Evolutionary conservation across 2,329 filamentous ascomycete species (phyloP).

Genomic region (Phaeosphaeriaceae sp.): DNA sequence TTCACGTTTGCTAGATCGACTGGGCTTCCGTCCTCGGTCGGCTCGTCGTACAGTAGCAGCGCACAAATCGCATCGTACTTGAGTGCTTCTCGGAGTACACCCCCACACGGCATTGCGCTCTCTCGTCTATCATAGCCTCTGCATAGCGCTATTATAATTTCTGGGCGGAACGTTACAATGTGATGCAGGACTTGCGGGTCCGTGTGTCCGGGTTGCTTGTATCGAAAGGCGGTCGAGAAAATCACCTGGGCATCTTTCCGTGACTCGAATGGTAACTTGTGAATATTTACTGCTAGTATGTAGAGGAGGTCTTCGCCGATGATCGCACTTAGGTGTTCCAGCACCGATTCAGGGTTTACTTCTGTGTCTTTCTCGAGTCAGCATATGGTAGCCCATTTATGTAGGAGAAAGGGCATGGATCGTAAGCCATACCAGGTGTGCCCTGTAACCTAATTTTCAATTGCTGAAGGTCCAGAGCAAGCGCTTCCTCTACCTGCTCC

Average conservation of each 20-base stretch:
- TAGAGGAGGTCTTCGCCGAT: conserved; percentile 90
- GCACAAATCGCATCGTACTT: conserved; percentile 92
- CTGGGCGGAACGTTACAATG: conserved; percentile 83
- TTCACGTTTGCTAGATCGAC: conserved; percentile 80
- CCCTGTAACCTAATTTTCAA: conserved; percentile 96
- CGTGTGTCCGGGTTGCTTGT: conserved; percentile 73
- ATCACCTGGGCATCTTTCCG: conserved; percentile 95
- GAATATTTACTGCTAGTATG: conserved; percentile 80
- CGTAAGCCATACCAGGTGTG: conserved; percentile 71
- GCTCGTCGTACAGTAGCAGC: conserved; percentile 91
- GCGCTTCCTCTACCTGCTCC: conserved; percentile 77
- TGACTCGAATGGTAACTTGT: conserved; percentile 90
- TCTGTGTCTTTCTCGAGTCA: no score
- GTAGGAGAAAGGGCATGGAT: no score
- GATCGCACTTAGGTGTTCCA: conserved; percentile 81
- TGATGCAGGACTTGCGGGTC: conserved; percentile 88
- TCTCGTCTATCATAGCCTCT: conserved; percentile 88
- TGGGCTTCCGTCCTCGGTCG: conserved; percentile 72
- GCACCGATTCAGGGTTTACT: conserved; percentile 84
- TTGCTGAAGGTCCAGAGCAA: conserved; percentile 82
- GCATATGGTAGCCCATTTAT: no score
- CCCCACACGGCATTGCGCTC: conserved; percentile 89
- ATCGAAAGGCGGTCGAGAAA: conserved; percentile 93
- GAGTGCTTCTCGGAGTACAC: conserved; percentile 84
- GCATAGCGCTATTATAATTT: conserved; percentile 87